These are phyloP conservation scores for Hyaloscypha bicolor DNA, from an alignment of 495 filamentous ascomycete species.

Conservation along the genomic window DNA sequence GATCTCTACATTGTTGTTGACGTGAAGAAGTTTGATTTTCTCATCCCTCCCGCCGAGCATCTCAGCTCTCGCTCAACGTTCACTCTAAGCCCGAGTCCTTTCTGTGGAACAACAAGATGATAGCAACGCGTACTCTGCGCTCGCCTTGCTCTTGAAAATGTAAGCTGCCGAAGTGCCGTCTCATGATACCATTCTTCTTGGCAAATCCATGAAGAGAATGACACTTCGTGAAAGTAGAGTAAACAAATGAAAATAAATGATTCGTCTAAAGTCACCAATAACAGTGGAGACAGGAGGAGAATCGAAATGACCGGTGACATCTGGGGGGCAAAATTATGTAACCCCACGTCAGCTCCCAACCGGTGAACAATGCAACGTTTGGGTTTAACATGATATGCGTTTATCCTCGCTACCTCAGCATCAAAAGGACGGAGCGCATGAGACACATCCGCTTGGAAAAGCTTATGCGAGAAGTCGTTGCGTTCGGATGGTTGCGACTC, in stretches of 20 bases:
- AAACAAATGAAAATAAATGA: not conserved
- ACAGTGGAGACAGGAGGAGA: not conserved
- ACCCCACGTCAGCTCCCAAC: not conserved
- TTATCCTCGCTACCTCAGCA: not conserved
- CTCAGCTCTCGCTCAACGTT: not conserved
- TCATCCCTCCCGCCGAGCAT: not conserved
- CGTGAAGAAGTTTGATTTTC: not conserved
- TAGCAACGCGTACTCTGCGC: too few relatives aligned
- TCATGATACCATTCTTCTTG: too few relatives aligned
- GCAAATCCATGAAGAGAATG: not conserved
- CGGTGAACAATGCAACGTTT: not conserved
- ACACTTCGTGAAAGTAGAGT: not conserved
- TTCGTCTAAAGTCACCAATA: not conserved
- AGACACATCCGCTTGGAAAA: not conserved
- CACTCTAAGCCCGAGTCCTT: not conserved
- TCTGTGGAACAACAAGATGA: too few relatives aligned
- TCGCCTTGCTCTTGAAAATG: too few relatives aligned
- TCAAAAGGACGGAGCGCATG: not conserved
- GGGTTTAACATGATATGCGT: not conserved
- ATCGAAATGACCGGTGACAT: conserved; percentile 7
- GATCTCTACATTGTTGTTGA: not conserved
- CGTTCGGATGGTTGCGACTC: not conserved
- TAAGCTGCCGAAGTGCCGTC: too few relatives aligned
- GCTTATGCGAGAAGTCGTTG: not conserved
- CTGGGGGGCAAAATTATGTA: not conserved